Conservation (phyloP, 2,329 filamentous ascomycete species). For the Lasiodiplodia sp. region DNA sequence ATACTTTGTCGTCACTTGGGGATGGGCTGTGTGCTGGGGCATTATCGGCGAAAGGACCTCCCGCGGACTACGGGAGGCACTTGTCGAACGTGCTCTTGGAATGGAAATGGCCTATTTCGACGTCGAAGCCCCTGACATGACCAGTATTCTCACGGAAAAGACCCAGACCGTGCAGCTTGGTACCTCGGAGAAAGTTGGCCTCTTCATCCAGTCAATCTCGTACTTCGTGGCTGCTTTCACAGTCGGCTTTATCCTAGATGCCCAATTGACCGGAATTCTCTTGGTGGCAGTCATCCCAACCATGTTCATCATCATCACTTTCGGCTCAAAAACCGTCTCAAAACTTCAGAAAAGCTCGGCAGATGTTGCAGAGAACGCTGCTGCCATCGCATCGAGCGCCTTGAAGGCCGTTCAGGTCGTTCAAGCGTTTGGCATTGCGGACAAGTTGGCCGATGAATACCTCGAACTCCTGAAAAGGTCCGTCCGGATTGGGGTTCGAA, state of each 20-base stretch:
- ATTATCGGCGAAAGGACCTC: constrained; percentile 59
- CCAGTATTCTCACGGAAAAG: constrained; percentile 54
- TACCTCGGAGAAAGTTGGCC: constrained; percentile 56
- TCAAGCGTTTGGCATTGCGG: constrained; percentile 56
- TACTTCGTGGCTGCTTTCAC: constrained; percentile 56
- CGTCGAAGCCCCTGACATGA: constrained; percentile 58
- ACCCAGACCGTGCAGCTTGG: constrained; percentile 56
- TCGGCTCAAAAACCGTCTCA: constrained; percentile 52
- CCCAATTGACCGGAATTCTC: constrained; percentile 52
- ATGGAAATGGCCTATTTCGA: constrained; percentile 63
- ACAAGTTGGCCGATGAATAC: constrained; percentile 49
- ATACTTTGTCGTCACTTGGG: constrained; percentile 59
- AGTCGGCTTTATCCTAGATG: constrained; percentile 54
- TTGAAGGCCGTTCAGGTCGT: constrained; percentile 56
- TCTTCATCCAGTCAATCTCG: constrained; percentile 55
- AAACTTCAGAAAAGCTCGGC: constrained; percentile 49
- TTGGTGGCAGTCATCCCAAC: constrained; percentile 57
- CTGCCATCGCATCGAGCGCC: constrained; percentile 54
- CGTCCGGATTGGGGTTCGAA: constrained; percentile 48
- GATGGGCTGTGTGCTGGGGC: constrained; percentile 59
- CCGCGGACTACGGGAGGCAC: constrained; percentile 53
- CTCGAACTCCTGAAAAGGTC: constrained; percentile 43
- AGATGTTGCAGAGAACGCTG: constrained; percentile 51
- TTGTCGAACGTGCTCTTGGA: constrained; percentile 57
- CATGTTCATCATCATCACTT: constrained; percentile 53